These are phyloP conservation scores for Ampelomyces quisqualis DNA, from an alignment of 2,329 filamentous ascomycete genomes.

Conservation along the genomic window DNA sequence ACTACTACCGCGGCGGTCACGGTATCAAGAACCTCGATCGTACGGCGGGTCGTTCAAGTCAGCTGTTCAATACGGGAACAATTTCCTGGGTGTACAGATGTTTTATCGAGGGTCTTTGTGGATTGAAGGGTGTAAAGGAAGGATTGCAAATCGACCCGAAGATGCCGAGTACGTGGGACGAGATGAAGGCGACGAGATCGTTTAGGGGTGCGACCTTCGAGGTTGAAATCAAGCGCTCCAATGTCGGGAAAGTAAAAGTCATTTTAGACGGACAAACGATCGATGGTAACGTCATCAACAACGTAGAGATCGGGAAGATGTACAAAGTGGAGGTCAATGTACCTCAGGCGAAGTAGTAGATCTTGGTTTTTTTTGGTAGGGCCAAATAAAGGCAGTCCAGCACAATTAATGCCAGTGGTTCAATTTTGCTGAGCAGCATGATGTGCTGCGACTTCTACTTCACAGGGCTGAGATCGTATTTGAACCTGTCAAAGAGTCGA, in stretches of 20 bases:
- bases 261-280: conserved; percentile 44
- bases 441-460: no score
- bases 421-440: no score
- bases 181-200: conserved; percentile 50
- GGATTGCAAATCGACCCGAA: conserved; percentile 54
- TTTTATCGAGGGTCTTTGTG: conserved; percentile 58
- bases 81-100: conserved; percentile 59
- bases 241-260: conserved; percentile 48
- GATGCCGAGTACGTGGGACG: conserved; percentile 54
- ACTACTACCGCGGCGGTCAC: conserved; percentile 53
- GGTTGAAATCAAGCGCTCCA: conserved; percentile 48
- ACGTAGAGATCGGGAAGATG: conserved; percentile 47
- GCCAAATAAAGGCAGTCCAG: no score
- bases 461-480: no score
- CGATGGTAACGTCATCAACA: conserved; percentile 45
- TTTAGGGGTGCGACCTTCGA: conserved; percentile 57
- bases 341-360: conserved; percentile 19
- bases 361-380: background rate
- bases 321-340: conserved; percentile 50
- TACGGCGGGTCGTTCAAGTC: conserved; percentile 58
- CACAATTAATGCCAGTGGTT: no score
- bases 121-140: conserved; percentile 52
- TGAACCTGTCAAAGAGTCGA: no score
- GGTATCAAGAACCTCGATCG: conserved; percentile 23
- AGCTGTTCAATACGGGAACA: conserved; percentile 61